Evolutionary conservation across 2,329 filamentous ascomycete genomes (phyloP).

Genomic region (Diplodia mutila): DNA sequence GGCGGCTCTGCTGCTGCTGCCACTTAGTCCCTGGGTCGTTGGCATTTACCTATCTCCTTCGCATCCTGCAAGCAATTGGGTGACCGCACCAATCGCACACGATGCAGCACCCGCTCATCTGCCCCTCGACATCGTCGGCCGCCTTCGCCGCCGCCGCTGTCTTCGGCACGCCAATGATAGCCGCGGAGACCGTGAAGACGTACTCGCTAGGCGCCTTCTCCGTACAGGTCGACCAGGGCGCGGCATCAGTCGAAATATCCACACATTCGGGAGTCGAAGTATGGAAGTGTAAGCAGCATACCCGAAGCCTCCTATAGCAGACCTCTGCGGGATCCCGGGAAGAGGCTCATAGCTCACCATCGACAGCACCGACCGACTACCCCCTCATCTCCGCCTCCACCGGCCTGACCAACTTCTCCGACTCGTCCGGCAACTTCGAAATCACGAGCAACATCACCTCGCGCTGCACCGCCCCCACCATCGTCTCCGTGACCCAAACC

Average conservation of each 20-base stretch:
- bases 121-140: slow-evolving; percentile 1
- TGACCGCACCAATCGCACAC: neutral
- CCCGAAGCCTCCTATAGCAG: neutral
- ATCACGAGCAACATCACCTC: slow-evolving; percentile 3
- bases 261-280: slow-evolving; percentile 8
- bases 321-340: neutral
- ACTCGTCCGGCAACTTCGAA: slow-evolving; percentile 26
- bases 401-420: slow-evolving; percentile 21
- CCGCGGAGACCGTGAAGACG: neutral
- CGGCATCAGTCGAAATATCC: neutral
- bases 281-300: slow-evolving; percentile 9
- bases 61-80: neutral
- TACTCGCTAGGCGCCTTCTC: slow-evolving; percentile 8
- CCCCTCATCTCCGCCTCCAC: slow-evolving; percentile 24
- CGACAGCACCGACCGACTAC: slow-evolving; percentile 2
- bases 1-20: slow-evolving; percentile 7
- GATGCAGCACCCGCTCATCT: slow-evolving; percentile 19
- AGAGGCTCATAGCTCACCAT: neutral
- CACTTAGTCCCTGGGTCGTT: neutral
- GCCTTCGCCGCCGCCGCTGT: slow-evolving; percentile 16
- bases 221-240: slow-evolving; percentile 4
- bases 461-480: neutral
- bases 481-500: slow-evolving; percentile 1
- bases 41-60: neutral
- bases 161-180: neutral